Evolutionary conservation across 345 rosid species (phyloP).

Genomic region (Eucalyptus fibrosa): DNA sequence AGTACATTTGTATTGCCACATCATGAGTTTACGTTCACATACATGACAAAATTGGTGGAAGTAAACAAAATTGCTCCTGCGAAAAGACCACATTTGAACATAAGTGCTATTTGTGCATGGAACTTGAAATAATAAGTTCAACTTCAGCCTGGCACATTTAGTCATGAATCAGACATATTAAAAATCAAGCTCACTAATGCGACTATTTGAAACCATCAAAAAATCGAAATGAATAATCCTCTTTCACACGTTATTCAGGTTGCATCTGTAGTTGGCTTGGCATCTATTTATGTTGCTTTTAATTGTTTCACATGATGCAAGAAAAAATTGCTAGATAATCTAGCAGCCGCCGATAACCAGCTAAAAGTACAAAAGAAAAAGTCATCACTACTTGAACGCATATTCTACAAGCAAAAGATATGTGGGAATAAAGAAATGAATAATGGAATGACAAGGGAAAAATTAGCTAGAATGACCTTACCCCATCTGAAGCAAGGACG

Average conservation of each 20-base stretch:
- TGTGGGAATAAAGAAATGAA: not conserved
- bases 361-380: not conserved
- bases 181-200: not conserved
- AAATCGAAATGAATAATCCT: not conserved
- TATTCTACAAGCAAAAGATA: not conserved
- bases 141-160: not conserved
- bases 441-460: not conserved
- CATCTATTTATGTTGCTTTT: not conserved
- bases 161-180: not conserved
- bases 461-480: conserved; percentile 5
- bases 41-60: not conserved
- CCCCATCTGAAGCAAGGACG: conserved; percentile 99
- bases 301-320: not conserved
- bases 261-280: not conserved
- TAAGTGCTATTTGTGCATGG: not conserved
- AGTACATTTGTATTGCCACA: not conserved
- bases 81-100: not conserved
- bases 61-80: not conserved
- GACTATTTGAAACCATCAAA: not conserved
- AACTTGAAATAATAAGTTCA: not conserved
- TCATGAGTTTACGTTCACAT: not conserved
- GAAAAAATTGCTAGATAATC: not conserved
- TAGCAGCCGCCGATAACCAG: not conserved
- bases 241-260: not conserved
- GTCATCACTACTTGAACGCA: not conserved